Evolutionary conservation across 768 basidiomycete genomes (phyloP).

Genomic region (Myochromella boudieri): DNA sequence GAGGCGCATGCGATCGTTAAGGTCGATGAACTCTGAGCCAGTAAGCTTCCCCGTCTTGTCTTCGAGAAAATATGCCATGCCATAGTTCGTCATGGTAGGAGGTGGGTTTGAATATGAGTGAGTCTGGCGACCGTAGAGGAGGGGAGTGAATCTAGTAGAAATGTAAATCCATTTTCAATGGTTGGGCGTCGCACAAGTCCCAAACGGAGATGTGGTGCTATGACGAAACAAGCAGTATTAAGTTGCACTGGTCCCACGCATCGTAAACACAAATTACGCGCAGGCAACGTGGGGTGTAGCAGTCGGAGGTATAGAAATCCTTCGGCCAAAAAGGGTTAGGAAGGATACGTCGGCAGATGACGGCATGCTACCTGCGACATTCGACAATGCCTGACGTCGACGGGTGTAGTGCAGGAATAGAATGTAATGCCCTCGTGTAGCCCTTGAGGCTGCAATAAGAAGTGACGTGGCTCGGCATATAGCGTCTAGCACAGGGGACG

Average conservation of each 20-base stretch:
- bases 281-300: too few species aligned
- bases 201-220: conserved; percentile 10
- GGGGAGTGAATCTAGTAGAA: not conserved
- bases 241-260: not conserved
- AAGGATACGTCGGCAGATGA: conserved; percentile 7
- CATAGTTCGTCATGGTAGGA: conserved; percentile 42
- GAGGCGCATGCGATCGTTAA: conserved; percentile 59
- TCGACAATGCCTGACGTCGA: not conserved
- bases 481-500: too few species aligned
- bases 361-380: not conserved
- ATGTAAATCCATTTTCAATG: conserved; percentile 1
- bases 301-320: not conserved
- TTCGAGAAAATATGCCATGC: conserved; percentile 63
- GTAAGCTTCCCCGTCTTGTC: conserved; percentile 55
- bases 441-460: too few species aligned
- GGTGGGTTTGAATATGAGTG: not conserved
- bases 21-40: conserved; percentile 60
- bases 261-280: too few species aligned
- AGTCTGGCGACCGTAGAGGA: not conserved
- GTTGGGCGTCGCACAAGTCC: not conserved
- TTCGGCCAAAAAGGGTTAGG: conserved; percentile 3
- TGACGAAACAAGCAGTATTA: not conserved
- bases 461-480: too few species aligned
- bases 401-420: not conserved
- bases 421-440: not conserved